A percentile compares a stretch with the other conserved stretches of the same genome.
phyloP scores from a whole-genome alignment of 805 yeast genomes.

The Candida incommunis region DNA sequence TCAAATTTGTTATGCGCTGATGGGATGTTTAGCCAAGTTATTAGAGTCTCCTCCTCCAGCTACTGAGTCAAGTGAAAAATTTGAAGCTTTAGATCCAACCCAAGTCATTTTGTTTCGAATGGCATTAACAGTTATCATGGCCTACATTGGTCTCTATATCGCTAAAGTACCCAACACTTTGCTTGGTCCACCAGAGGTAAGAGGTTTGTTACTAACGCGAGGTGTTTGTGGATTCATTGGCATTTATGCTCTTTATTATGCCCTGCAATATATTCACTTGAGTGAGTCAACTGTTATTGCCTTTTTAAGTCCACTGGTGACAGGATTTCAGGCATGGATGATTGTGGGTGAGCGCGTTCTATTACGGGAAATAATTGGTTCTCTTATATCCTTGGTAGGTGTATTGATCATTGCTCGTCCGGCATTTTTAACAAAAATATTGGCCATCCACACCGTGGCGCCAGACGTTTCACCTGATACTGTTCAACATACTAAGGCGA shows the following conservation, averaged over 20 bases:
- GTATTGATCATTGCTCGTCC: conserved; percentile 78
- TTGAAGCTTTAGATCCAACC: conserved; percentile 50
- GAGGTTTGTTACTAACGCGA: conserved; percentile 41
- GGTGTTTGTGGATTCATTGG: conserved; percentile 71
- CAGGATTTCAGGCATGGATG: conserved; percentile 59
- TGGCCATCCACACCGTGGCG: not conserved
- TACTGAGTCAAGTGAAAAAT: not conserved
- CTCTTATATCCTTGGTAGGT: conserved; percentile 54
- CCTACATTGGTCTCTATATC: conserved; percentile 39
- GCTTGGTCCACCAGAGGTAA: conserved; percentile 48
- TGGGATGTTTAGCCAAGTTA: conserved; percentile 66
- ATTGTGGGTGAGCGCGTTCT: conserved; percentile 55
- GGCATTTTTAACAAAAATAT: conserved; percentile 30
- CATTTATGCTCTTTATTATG: conserved; percentile 64
- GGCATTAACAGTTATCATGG: conserved; percentile 51
- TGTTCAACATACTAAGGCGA: conserved; percentile 45
- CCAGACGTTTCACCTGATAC: conserved; percentile 16
- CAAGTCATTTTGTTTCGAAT: conserved; percentile 70
- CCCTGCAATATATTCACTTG: conserved; percentile 57
- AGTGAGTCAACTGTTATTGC: conserved; percentile 75
- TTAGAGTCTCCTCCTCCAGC: conserved; percentile 51
- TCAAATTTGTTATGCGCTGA: conserved; percentile 61
- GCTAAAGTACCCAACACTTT: conserved; percentile 46
- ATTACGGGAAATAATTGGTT: conserved; percentile 52
- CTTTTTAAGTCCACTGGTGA: conserved; percentile 62